Evolutionary conservation across 1,284 basidiomycete genomes (phyloP), one percentile per base, ranked within the genome.

Genomic region (Cutaneotrichosporon sp.): DNA sequence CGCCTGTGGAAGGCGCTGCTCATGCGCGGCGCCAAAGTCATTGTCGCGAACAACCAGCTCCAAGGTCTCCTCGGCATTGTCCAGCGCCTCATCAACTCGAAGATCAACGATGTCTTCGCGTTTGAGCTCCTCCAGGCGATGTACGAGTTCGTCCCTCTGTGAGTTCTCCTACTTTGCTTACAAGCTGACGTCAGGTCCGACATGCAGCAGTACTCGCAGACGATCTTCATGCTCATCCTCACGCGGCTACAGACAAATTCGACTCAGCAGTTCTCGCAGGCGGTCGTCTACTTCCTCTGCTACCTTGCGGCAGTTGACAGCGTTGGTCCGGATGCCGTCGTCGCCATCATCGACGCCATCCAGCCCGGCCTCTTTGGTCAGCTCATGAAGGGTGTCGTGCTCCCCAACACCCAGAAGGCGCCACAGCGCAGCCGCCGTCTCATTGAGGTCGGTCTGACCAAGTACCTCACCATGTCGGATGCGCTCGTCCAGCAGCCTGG

Each of bases 11-110:
- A 89, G 67, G 92, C 93, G 0, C 95, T 93, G 81, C 82, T 99
- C 13, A 81, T 84, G 2, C 86, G 89, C 31, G 94, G 92, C 63
- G 84, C 87, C 0, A 72, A 75, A 1, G 81, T 87, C 67, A 90
- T 98, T 81, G 84, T 89, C n/a, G 83, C 83, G 8, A 83, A 85
- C 18, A 88, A 88, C 1, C 92, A 96, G 74, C 81, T 96, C 22
- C 86, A 87, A 36, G 86, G 87, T 9, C 86, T 98, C 22, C 82
- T 98, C 46, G 97, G 92, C 50, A 90, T 99, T 63, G 88, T 94
- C 67, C 94, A 97, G 77, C 91, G 96, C 73, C 82, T 99, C 22
- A 89, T 97, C 55, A 90, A 90, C 4, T 90, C 89, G 16, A 93
- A 94, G 77, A 72, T 90, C 61, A 95, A 97, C 74, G 96, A 99